Base-by-base conservation (phyloP, 2,329 filamentous ascomycete species). In the Cladosporium sp. region DNA sequence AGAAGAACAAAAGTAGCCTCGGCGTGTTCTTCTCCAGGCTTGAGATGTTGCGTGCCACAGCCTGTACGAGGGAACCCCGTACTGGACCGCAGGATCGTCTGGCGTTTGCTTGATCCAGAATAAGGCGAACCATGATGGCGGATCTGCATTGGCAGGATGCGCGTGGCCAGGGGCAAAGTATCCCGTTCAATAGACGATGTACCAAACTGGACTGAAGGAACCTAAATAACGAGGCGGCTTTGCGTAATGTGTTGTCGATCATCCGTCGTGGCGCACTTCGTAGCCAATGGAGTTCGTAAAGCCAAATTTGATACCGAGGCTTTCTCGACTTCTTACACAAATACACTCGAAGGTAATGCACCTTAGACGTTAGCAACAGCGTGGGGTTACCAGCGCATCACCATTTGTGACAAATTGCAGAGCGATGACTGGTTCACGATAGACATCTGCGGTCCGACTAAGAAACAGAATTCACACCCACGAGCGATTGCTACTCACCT, bases 251-350 rank as follows among this genome's bases (percentile, higher is more conserved):
- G 18, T 10, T 34, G 58, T 54, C 51, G 51, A 54, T 54, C 51
- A 30, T 28, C 26, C 28, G 51, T 54, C 18, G 30, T 21, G 30
- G 5, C 25, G 26, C 25, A 13, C 26, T 11, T 32, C 30, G 3
- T 32, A 21, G 30, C 58, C 43, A 60, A 60, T 60, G 26, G 51
- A 16, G 18, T 32, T 32, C 3, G 30, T 18, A 16, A 51, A 60
- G 58, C 14, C 58, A 60, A 60, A 60, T 36, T 3, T 34, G 28
- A 49, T 60, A 49, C 58, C 58, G 58, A 60, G 58, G 43, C 58
- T 48, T 58, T 28, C 26, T 23, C 43, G n/a, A 23, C n/a, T 21
- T 23, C 43, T 28, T n/a, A 23, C 10, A 46, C n/a, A 21, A 46
- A 46, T 46, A 46, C 8, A 10, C 6, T 46, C 39, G 39, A 46